A percentile compares a stretch with the other conserved stretches of the same genome.
phyloP scores from a whole-genome alignment of 2,329 filamentous ascomycete genomes.

The Fusarium heterosporum region DNA sequence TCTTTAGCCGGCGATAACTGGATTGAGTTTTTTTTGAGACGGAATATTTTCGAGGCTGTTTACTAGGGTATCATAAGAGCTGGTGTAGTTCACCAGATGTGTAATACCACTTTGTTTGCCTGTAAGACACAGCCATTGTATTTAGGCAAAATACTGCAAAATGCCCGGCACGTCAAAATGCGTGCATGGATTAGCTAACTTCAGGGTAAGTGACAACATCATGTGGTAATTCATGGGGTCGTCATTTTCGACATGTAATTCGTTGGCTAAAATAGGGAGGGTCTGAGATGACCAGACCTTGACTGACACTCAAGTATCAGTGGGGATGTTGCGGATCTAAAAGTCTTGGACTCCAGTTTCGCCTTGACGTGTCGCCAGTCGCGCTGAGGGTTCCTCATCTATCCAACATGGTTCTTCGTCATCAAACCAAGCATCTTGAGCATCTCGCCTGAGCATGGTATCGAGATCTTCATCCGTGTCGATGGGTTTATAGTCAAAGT shows the following conservation, averaged over 20 bases:
- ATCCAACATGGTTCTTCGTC: slow-evolving; percentile 79
- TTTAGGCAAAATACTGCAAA: slow-evolving; percentile 26
- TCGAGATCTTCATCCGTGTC: slow-evolving; percentile 81
- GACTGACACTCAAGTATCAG: not conserved
- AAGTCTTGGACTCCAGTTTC: slow-evolving; percentile 81
- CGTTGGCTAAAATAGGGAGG: slow-evolving; percentile 30
- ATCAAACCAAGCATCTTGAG: slow-evolving; percentile 83
- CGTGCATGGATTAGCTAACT: not conserved
- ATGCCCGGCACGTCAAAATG: not conserved
- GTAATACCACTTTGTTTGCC: slow-evolving; percentile 4
- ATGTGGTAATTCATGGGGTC: slow-evolving; percentile 6
- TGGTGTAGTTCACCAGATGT: slow-evolving; percentile 2
- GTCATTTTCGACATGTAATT: slow-evolving; percentile 22
- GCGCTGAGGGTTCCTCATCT: slow-evolving; percentile 51
- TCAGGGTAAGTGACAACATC: slow-evolving; percentile 23
- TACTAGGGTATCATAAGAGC: slow-evolving; percentile 10
- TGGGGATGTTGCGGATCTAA: slow-evolving; percentile 52
- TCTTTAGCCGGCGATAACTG: slow-evolving; percentile 24
- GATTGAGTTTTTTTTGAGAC: not conserved
- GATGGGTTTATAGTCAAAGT: slow-evolving; percentile 80
- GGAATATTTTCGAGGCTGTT: not conserved
- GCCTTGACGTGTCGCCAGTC: slow-evolving; percentile 54
- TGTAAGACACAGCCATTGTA: not conserved
- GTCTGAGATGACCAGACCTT: not conserved
- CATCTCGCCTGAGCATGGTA: slow-evolving; percentile 67